Base-by-base conservation (phyloP, 129 eudicot species). In the Smallanthus sonchifolius region DNA sequence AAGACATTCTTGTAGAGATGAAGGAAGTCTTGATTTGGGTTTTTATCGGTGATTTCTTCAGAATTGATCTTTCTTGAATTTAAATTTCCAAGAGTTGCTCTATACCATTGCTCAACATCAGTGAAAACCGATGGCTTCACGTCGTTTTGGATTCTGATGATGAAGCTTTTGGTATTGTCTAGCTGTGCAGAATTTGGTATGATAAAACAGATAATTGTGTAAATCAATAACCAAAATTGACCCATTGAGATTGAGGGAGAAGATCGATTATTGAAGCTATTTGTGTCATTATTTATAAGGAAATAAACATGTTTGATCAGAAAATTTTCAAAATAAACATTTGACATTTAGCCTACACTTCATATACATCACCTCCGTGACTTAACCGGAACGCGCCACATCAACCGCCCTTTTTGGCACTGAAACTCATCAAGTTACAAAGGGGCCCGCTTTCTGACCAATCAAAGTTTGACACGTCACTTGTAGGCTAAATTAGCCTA, bases 1-100 rank as follows among this genome's bases (percentile, higher is more conserved):
- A 90, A 93, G 38, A 90, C 93, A 0, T 86, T 86, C 64, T 73
- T 86, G 73, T 93, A 93, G 4, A 90, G 85, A 70, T 93, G 97
- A 20, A 93, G 64, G 70, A 93, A 75, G 5, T 83, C 82, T 38
- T 56, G 60, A 34, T 44, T 19, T 0, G 63, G 47, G 47, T 32
- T 54, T 66, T 39, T n/a, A 2, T 54, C 17, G 24, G 28, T 34
- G 42, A 45, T 3, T 9, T 67, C 49, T 20, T 70, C 63, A 19
- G 81, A 77, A 24, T 16, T 55, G 2, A 63, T 47, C 69, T 78
- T 79, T 76, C 70, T 59, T 57, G 91, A 83, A 48, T 59, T 78
- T 0, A 85, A 78, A 67, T 74, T 79, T 42, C 48, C 70, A 72
- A 93, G 92, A 45, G 92, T 93, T 65, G 87, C 77, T 67, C 73